Percentiles rank a stretch among this genome's conserved stretches.
These are phyloP conservation scores for Sphaerulina vaccinii DNA, from an alignment of 2,329 filamentous ascomycete genomes.

Conservation along the genomic window DNA sequence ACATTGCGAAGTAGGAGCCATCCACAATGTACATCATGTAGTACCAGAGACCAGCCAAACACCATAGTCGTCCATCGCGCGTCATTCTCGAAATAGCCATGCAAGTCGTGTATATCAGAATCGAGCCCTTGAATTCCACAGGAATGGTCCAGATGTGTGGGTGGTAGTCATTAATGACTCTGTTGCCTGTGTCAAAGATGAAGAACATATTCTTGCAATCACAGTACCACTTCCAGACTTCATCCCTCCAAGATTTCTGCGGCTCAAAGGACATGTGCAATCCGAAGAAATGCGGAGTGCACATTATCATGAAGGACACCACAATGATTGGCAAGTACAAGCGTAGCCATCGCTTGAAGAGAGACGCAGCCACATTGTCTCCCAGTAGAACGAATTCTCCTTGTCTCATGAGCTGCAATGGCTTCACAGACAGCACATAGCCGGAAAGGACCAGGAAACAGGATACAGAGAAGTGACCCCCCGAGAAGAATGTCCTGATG, in stretches of 20 bases:
- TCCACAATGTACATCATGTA: constrained; percentile 70
- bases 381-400: constrained; percentile 33
- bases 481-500: constrained; percentile 60
- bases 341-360: constrained; percentile 53
- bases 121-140: constrained; percentile 62
- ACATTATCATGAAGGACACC: constrained; percentile 56
- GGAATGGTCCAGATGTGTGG: constrained; percentile 65
- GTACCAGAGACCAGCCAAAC: constrained; percentile 53
- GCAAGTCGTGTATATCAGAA: constrained; percentile 60
- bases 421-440: constrained; percentile 53
- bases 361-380: constrained; percentile 48
- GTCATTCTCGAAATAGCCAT: constrained; percentile 59
- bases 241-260: constrained; percentile 47
- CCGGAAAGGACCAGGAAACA: constrained; percentile 55
- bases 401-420: constrained; percentile 41
- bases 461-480: constrained; percentile 60
- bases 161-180: constrained; percentile 59
- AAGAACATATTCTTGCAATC: constrained; percentile 71
- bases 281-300: constrained; percentile 54
- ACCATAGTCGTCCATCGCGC: constrained; percentile 55
- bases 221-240: constrained; percentile 52
- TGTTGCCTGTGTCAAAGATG: constrained; percentile 58
- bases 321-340: constrained; percentile 54
- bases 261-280: constrained; percentile 30
- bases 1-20: constrained; percentile 62